phyloP scores from a whole-genome alignment of 306 rosid species.

The Cucumis melo region DNA sequence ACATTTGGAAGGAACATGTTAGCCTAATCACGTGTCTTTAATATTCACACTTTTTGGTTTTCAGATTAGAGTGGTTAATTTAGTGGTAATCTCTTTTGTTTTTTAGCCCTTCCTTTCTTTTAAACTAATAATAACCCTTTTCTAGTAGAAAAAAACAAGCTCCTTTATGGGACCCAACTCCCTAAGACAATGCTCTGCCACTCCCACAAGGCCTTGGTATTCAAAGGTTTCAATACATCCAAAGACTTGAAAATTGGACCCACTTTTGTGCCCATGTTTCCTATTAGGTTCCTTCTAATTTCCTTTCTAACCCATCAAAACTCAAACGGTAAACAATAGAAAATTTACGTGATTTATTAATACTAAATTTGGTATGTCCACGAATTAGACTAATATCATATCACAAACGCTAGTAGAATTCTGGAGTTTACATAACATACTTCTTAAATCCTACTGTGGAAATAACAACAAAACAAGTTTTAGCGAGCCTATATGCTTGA shows the following conservation, averaged over 20 bases:
- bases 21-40: conserved; percentile 23
- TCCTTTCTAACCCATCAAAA: not conserved
- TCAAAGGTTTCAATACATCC: not conserved
- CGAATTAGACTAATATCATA: no score
- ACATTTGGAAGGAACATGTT: conserved; percentile 25
- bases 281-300: not conserved
- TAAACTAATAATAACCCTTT: not conserved
- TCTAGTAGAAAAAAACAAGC: not conserved
- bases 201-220: not conserved
- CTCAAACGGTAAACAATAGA: no score
- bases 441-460: no score
- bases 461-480: no score
- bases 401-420: no score
- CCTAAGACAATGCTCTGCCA: conserved; percentile 4
- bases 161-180: not conserved
- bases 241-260: not conserved
- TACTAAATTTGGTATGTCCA: no score
- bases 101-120: not conserved
- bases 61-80: conserved; percentile 2
- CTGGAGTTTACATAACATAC: no score
- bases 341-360: no score
- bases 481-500: no score
- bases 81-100: conserved; percentile 12
- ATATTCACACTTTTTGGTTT: conserved; percentile 10
- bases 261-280: not conserved